Evolutionary conservation across 2,329 filamentous ascomycete genomes (phyloP).

Genomic region (Beauveria sp.): DNA sequence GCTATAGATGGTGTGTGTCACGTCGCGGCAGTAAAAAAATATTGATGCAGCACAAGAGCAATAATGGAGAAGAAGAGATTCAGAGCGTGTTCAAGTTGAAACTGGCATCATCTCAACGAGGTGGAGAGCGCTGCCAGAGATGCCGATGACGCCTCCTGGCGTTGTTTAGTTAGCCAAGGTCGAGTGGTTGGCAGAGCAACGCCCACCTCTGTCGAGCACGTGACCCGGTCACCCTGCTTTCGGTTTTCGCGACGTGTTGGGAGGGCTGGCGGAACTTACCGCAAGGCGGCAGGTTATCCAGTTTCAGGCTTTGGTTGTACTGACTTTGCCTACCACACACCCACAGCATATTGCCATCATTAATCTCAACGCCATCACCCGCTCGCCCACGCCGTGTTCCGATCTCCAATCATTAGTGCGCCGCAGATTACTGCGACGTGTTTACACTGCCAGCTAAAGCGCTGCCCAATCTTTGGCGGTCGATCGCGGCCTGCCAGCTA

Average conservation of each 20-base stretch:
- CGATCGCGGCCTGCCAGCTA: background rate
- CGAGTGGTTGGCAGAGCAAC: constrained; percentile 8
- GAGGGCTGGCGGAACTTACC: constrained; percentile 10
- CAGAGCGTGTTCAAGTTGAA: background rate
- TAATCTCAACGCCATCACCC: background rate
- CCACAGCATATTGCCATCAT: constrained; percentile 7
- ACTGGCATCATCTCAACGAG: background rate
- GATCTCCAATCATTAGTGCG: background rate
- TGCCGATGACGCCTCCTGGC: constrained; percentile 9
- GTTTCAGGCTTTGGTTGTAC: constrained; percentile 9
- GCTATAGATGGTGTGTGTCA: background rate
- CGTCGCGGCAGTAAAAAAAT: background rate
- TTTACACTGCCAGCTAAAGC: background rate
- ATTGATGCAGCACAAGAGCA: background rate
- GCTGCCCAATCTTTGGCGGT: background rate
- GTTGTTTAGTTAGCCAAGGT: constrained; percentile 9
- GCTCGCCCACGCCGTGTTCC: background rate
- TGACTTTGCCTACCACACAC: constrained; percentile 10
- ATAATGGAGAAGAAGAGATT: background rate
- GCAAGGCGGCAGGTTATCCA: background rate
- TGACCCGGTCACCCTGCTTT: constrained; percentile 8
- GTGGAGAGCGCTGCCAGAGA: background rate
- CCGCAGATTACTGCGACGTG: background rate
- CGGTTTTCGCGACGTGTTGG: constrained; percentile 12
- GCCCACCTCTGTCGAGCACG: background rate